These are phyloP conservation scores for Solanum sejunctum DNA, from an alignment of 257 asterid species.

Conservation along the genomic window DNA sequence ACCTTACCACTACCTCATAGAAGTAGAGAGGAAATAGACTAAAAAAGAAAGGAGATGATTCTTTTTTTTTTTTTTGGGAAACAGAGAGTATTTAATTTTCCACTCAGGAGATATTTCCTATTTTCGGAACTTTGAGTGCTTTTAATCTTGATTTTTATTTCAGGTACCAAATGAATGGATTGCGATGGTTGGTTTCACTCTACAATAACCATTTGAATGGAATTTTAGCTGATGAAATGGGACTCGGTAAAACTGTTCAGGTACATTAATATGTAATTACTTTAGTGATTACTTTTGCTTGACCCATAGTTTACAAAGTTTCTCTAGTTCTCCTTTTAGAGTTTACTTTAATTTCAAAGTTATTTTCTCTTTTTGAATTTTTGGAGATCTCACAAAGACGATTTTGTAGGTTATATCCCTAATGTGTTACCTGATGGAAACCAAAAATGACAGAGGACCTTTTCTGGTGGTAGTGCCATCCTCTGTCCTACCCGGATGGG, in stretches of 20 bases:
- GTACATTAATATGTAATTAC: conserved; percentile 20
- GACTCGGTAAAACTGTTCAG: conserved; percentile 99
- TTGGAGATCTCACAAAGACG: conserved; percentile 10
- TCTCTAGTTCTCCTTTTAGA: not conserved
- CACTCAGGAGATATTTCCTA: not conserved
- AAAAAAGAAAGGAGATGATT: no score
- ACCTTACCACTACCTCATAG: no score
- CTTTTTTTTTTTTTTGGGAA: no score
- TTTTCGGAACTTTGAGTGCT: not conserved
- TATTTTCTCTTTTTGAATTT: not conserved
- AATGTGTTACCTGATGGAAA: conserved; percentile 89
- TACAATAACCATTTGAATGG: conserved; percentile 97
- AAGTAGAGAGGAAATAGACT: no score
- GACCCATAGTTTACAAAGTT: not conserved
- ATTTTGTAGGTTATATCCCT: conserved; percentile 77
- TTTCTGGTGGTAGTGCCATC: conserved; percentile 98
- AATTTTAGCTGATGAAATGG: conserved; percentile 99
- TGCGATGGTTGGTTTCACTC: conserved; percentile 95
- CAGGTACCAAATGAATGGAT: conserved; percentile 99
- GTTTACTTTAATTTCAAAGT: not conserved
- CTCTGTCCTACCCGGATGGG: conserved; percentile 98
- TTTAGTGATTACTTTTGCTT: not conserved
- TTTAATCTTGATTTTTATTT: conserved; percentile 9
- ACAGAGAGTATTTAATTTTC: not conserved
- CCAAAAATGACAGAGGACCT: conserved; percentile 92